Conservation (phyloP, 2,329 filamentous ascomycete genomes). For the Macrophomina phaseolina region DNA sequence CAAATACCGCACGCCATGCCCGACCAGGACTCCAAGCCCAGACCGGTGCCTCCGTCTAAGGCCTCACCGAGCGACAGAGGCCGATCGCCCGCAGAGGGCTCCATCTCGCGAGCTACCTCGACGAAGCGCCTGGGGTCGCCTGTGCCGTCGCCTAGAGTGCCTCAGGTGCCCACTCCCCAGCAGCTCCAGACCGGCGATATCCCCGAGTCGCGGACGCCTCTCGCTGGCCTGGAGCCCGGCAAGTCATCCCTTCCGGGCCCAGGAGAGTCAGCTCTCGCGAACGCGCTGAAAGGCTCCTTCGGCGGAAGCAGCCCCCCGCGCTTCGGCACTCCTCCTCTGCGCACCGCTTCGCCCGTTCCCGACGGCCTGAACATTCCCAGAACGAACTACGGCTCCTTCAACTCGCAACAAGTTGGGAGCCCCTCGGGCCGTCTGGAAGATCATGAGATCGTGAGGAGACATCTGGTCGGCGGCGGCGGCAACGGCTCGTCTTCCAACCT, state of each 20-base stretch:
- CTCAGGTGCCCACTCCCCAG: constrained; percentile 57
- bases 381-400: constrained; percentile 86
- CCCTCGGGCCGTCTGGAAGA: constrained; percentile 71
- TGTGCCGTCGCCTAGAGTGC: constrained; percentile 59
- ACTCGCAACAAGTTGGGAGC: constrained; percentile 43
- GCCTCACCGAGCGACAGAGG: constrained; percentile 34
- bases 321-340: constrained; percentile 62
- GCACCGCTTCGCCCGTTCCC: constrained; percentile 62
- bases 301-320: constrained; percentile 70
- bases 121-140: constrained; percentile 63
- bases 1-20: constrained; percentile 27
- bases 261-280: constrained; percentile 85
- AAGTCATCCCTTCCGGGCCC: constrained; percentile 72
- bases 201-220: constrained; percentile 59
- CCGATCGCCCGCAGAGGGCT: constrained; percentile 43
- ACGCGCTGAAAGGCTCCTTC: constrained; percentile 78
- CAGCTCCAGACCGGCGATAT: constrained; percentile 46
- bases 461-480: constrained; percentile 73
- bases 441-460: constrained; percentile 86
- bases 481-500: constrained; percentile 46
- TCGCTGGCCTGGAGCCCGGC: constrained; percentile 63
- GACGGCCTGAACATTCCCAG: constrained; percentile 58
- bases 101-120: constrained; percentile 56
- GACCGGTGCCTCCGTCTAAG: constrained; percentile 36
- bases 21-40: constrained; percentile 32